These are phyloP conservation scores for Russula griseocarnosa DNA, from an alignment of 768 basidiomycete species.

Conservation along the genomic window DNA sequence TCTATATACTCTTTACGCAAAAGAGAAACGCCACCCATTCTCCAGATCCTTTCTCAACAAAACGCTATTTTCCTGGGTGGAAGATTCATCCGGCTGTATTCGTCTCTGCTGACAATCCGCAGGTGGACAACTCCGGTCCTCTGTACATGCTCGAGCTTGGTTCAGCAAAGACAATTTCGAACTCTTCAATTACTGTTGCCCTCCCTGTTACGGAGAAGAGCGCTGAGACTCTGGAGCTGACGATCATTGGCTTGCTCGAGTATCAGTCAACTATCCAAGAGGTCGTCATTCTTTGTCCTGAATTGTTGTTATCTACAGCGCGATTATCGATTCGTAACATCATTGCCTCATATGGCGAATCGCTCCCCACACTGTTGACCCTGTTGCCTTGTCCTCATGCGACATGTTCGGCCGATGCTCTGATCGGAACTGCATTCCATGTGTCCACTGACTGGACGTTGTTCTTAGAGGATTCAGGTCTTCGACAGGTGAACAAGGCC, in stretches of 20 bases:
- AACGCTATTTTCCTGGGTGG: slow-evolving; percentile 16
- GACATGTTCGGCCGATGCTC: slow-evolving; percentile 1
- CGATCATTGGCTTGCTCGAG: slow-evolving; percentile 8
- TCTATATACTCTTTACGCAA: slow-evolving; percentile 2
- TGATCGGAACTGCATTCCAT: slow-evolving; percentile 16
- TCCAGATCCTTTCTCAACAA: slow-evolving; percentile 3
- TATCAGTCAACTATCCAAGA: slow-evolving; percentile 14
- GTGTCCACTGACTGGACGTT: slow-evolving; percentile 20
- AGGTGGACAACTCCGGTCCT: slow-evolving; percentile 2
- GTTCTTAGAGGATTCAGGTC: slow-evolving; percentile 20
- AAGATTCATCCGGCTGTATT: slow-evolving; percentile 1
- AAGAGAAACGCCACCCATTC: background rate
- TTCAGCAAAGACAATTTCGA: slow-evolving; percentile 9
- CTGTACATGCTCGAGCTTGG: slow-evolving; percentile 26
- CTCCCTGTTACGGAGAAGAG: slow-evolving; percentile 17
- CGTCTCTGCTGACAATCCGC: background rate
- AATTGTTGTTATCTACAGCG: slow-evolving; percentile 18
- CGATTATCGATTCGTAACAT: slow-evolving; percentile 18
- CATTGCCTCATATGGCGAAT: slow-evolving; percentile 6
- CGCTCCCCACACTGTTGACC: slow-evolving; percentile 10
- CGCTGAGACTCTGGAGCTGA: background rate
- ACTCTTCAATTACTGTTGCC: slow-evolving; percentile 14
- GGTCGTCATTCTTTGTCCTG: slow-evolving; percentile 24
- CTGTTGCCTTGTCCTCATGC: slow-evolving; percentile 14
- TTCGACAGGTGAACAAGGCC: slow-evolving; percentile 8